Conservation (phyloP, 768 basidiomycete species). For the Lactarius akahatsu region DNA sequence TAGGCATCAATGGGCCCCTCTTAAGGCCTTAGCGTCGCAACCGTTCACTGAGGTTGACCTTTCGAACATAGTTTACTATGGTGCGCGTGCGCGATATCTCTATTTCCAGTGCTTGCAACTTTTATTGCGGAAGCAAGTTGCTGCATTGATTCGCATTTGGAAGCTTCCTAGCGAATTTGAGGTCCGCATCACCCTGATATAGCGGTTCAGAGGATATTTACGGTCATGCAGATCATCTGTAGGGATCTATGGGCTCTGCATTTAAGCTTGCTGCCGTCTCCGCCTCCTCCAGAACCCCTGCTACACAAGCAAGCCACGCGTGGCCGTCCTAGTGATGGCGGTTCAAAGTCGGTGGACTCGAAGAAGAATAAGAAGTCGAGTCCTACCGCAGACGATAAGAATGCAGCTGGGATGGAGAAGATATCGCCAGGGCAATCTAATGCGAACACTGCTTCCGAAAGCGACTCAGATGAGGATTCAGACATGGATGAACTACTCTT, state of each 20-base stretch:
- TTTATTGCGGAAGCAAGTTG: conserved; percentile 74
- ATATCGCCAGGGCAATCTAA: background rate
- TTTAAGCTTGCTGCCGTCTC: conserved; percentile 58
- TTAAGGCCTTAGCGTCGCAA: background rate
- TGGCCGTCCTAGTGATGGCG: conserved; percentile 8
- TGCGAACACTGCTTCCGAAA: conserved; percentile 35
- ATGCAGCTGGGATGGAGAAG: conserved; percentile 13
- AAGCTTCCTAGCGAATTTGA: conserved; percentile 77
- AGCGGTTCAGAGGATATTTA: background rate
- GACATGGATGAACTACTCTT: conserved; percentile 43
- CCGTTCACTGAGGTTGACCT: background rate
- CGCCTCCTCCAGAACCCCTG: conserved; percentile 62
- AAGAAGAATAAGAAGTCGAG: conserved; percentile 28
- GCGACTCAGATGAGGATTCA: conserved; percentile 35
- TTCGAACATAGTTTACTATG: conserved; percentile 69
- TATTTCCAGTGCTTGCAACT: conserved; percentile 86
- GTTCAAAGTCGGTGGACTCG: conserved; percentile 22
- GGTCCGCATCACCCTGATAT: conserved; percentile 42
- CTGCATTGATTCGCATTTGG: conserved; percentile 60
- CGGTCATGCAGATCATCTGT: conserved; percentile 57
- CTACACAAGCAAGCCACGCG: conserved; percentile 42
- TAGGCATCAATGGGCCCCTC: conserved; percentile 36
- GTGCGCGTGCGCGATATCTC: conserved; percentile 70
- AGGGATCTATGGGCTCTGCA: conserved; percentile 80
- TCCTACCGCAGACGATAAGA: conserved; percentile 23